phyloP scores from a whole-genome alignment of 2,329 filamentous ascomycete genomes.

The Ilyonectria destructans region DNA sequence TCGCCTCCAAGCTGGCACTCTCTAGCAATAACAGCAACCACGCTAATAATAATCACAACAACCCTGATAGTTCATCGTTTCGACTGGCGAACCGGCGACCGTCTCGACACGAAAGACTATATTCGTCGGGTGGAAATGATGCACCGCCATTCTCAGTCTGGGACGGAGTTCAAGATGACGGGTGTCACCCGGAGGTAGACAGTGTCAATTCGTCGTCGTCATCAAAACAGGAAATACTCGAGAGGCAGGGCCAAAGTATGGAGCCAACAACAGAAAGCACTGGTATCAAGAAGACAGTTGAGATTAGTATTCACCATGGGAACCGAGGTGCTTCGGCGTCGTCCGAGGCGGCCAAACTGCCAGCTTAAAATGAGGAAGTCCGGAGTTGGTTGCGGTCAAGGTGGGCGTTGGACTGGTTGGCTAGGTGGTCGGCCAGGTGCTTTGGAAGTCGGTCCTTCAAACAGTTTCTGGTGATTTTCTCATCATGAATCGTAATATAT shows the following conservation, averaged over 20 bases:
- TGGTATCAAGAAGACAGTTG: slow-evolving; percentile 43
- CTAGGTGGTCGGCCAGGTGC: too few relatives aligned
- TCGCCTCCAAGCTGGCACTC: slow-evolving; percentile 52
- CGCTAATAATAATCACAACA: slow-evolving; percentile 11
- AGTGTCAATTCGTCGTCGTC: slow-evolving; percentile 27
- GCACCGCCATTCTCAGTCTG: slow-evolving; percentile 32
- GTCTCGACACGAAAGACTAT: slow-evolving; percentile 19
- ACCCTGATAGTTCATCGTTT: slow-evolving; percentile 33
- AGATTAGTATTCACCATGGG: slow-evolving; percentile 32
- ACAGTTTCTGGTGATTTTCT: background rate
- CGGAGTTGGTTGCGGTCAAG: background rate
- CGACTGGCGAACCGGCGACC: slow-evolving; percentile 28
- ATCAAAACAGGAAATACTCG: slow-evolving; percentile 30
- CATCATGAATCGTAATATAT: background rate
- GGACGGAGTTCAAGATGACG: slow-evolving; percentile 29
- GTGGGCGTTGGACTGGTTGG: background rate
- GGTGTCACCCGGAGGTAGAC: slow-evolving; percentile 26
- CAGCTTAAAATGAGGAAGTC: background rate
- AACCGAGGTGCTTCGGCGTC: slow-evolving; percentile 17
- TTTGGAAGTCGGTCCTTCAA: background rate
- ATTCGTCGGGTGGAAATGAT: slow-evolving; percentile 32
- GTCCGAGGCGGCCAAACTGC: slow-evolving; percentile 8
- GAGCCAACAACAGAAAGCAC: slow-evolving; percentile 23
- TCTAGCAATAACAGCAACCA: slow-evolving; percentile 32
- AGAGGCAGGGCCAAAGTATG: slow-evolving; percentile 12